A percentile compares a stretch with the other conserved stretches of the same genome.
Evolutionary conservation across 148 eudicot species (phyloP).

Genomic region (Vaccinium vitisidaea): DNA sequence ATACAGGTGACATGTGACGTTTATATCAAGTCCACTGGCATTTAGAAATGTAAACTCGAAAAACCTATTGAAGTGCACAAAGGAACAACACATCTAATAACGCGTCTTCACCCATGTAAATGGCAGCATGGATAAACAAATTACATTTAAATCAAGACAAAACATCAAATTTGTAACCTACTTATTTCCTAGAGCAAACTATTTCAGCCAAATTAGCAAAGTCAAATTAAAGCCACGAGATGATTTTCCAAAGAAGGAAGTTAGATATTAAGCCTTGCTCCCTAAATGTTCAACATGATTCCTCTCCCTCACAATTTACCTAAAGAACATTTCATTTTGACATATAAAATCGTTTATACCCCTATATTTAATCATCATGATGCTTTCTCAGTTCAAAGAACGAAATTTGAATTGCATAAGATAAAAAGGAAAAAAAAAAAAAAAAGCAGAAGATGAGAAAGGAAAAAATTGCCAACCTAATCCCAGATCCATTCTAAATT

Average conservation of each 20-base stretch:
- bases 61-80: neutral
- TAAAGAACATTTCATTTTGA: neutral
- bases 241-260: neutral
- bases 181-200: conserved; percentile 11
- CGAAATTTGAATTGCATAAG: neutral
- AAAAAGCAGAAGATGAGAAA: neutral
- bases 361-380: neutral
- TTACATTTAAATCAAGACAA: neutral
- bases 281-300: neutral
- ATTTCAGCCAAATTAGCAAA: neutral
- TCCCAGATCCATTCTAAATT: conserved; percentile 23
- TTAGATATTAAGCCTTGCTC: neutral
- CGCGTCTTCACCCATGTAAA: neutral
- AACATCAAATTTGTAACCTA: neutral
- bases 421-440: neutral
- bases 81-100: conserved; percentile 1
- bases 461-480: conserved; percentile 13
- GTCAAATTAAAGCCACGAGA: neutral
- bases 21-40: neutral
- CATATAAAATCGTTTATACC: neutral
- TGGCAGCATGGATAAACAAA: neutral
- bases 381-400: neutral
- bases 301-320: neutral
- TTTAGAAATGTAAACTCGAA: neutral
- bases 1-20: neutral